Evolutionary conservation across 2,329 filamentous ascomycete species (phyloP).

Genomic region (Aspergillus clavatus): DNA sequence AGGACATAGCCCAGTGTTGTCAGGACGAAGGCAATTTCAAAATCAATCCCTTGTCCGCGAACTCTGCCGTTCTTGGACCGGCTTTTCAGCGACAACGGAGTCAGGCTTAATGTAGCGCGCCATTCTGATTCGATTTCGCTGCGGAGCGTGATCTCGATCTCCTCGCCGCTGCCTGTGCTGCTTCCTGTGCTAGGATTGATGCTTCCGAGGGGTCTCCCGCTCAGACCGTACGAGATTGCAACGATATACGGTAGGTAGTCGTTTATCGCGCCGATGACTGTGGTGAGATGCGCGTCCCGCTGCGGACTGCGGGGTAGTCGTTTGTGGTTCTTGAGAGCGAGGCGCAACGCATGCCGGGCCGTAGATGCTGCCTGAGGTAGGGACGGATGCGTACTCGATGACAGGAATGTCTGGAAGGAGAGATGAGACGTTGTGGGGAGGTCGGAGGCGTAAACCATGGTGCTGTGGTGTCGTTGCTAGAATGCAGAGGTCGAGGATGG

Average conservation of each 20-base stretch:
- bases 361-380: slow-evolving; percentile 78
- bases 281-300: slow-evolving; percentile 65
- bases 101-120: slow-evolving; percentile 72
- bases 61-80: slow-evolving; percentile 57
- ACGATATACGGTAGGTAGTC: slow-evolving; percentile 81
- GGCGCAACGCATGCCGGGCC: slow-evolving; percentile 74
- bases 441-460: slow-evolving; percentile 84
- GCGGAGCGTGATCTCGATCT: slow-evolving; percentile 63
- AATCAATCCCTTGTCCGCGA: slow-evolving; percentile 68
- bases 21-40: slow-evolving; percentile 76
- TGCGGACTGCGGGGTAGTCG: slow-evolving; percentile 64
- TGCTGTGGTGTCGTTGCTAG: slow-evolving; percentile 13
- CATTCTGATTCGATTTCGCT: slow-evolving; percentile 69
- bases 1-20: slow-evolving; percentile 72
- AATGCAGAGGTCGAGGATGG: slow-evolving; percentile 7
- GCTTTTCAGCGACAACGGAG: slow-evolving; percentile 34
- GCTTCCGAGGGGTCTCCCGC: slow-evolving; percentile 44
- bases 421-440: slow-evolving; percentile 87
- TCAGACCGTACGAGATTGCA: slow-evolving; percentile 69
- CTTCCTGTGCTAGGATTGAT: neutral
- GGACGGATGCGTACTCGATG: slow-evolving; percentile 79
- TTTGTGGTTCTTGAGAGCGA: slow-evolving; percentile 84
- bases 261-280: slow-evolving; percentile 64
- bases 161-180: slow-evolving; percentile 47
- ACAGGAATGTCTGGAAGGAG: slow-evolving; percentile 72